Evolutionary conservation across 495 filamentous ascomycete genomes (phyloP).

Genomic region (Staphylotrichum longicolle): DNA sequence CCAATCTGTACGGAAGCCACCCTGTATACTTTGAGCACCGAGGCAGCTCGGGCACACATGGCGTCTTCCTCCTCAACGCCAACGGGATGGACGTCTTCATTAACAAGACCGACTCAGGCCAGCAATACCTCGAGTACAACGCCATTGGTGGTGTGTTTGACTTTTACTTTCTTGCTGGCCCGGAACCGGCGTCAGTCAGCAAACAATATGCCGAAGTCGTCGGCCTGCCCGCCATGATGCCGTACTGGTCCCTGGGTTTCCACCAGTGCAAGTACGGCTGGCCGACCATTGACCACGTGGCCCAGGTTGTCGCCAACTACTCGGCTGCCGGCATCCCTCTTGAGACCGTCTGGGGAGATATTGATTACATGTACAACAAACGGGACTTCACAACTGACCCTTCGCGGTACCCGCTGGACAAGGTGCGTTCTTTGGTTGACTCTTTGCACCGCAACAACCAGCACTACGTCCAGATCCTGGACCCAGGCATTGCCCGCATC

Average conservation of each 20-base stretch:
- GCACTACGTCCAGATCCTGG: constrained; percentile 83
- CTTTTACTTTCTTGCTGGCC: constrained; percentile 80
- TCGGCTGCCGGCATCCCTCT: constrained; percentile 71
- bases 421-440: constrained; percentile 63
- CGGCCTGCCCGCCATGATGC: constrained; percentile 71
- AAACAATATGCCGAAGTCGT: constrained; percentile 72
- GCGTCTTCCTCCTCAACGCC: constrained; percentile 81
- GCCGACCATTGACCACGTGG: constrained; percentile 66
- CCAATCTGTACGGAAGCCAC: constrained; percentile 80
- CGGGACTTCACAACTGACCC: constrained; percentile 73
- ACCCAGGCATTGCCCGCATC: constrained; percentile 69
- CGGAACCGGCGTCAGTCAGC: constrained; percentile 66
- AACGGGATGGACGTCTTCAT: constrained; percentile 89
- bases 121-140: constrained; percentile 83
- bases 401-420: constrained; percentile 62
- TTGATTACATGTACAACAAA: constrained; percentile 68
- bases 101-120: constrained; percentile 55
- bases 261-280: constrained; percentile 87
- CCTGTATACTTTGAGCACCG: constrained; percentile 85
- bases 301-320: constrained; percentile 78
- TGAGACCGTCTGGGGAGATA: constrained; percentile 90
- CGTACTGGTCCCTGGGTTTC: constrained; percentile 83
- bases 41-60: constrained; percentile 63
- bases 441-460: constrained; percentile 71
- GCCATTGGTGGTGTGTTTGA: constrained; percentile 77